phyloP scores from a whole-genome alignment of 108 stramenopile genomes.

The Skeletonema costatum region DNA sequence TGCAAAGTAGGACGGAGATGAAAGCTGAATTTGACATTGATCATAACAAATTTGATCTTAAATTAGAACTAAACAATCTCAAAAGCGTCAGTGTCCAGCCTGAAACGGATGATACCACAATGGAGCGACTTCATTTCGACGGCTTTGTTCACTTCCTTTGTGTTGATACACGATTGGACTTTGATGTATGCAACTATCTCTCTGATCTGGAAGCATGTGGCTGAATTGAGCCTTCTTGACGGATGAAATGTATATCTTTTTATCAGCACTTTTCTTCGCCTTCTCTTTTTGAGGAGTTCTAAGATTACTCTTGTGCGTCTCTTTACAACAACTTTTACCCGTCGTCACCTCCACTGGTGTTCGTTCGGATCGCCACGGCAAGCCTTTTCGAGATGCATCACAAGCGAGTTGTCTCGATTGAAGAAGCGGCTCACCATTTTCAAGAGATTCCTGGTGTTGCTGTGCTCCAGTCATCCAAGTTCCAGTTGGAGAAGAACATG shows the following conservation, averaged over 20 bases:
- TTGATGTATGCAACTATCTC: not conserved
- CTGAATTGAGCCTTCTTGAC: not conserved
- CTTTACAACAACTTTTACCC: not conserved
- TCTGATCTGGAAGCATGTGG: not conserved
- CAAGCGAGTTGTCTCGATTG: not conserved
- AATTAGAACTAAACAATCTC: too few relatives aligned
- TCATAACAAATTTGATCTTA: too few relatives aligned
- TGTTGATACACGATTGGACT: not conserved
- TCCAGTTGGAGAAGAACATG: too few relatives aligned
- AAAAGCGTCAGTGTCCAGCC: not conserved
- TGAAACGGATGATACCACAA: conserved; percentile 1
- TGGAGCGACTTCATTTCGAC: not conserved
- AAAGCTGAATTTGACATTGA: too few relatives aligned
- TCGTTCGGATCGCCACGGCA: not conserved
- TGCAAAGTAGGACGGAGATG: too few relatives aligned
- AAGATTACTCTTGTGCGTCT: not conserved
- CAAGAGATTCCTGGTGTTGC: not conserved
- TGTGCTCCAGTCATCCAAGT: not conserved
- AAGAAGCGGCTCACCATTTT: conserved; percentile 1
- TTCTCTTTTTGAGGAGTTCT: not conserved
- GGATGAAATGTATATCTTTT: not conserved
- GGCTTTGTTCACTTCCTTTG: not conserved
- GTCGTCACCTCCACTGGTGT: not conserved
- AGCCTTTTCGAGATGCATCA: conserved; percentile 1
- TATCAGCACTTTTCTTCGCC: not conserved